These are phyloP conservation scores for Carex myosuroides DNA, from an alignment of 176 grass and related monocot genomes.

Conservation along the genomic window DNA sequence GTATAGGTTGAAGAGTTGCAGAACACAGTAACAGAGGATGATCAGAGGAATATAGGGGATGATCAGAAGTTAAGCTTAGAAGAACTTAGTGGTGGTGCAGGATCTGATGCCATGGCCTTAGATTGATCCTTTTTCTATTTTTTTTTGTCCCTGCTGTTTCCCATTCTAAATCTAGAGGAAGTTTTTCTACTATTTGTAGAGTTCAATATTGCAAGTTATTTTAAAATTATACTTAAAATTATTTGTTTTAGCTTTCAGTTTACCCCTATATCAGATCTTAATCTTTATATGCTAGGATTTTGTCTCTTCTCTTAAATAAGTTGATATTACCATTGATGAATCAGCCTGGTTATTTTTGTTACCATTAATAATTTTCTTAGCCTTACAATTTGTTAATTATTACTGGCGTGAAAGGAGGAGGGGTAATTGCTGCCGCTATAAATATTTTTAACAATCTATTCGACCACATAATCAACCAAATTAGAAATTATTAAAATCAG, in stretches of 20 bases:
- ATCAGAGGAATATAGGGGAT: conserved; percentile 62
- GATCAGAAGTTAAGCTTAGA: conserved; percentile 64
- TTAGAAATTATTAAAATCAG: no score
- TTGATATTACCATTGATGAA: background rate
- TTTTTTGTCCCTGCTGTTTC: background rate
- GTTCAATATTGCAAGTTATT: background rate
- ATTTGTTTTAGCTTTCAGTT: background rate
- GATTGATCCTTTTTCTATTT: conserved; percentile 34
- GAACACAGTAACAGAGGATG: conserved; percentile 57
- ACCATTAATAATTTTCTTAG: background rate
- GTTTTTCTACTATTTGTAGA: conserved; percentile 6
- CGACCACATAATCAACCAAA: background rate
- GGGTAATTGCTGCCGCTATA: background rate
- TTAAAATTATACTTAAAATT: background rate
- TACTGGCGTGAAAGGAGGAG: background rate
- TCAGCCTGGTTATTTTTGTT: background rate
- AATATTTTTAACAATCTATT: background rate
- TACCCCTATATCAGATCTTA: background rate
- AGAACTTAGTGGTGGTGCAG: conserved; percentile 50
- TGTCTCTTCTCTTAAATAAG: background rate
- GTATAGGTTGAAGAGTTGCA: conserved; percentile 80
- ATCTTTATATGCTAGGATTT: background rate
- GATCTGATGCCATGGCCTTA: conserved; percentile 70
- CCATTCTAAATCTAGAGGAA: background rate
- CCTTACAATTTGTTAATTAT: background rate